These are phyloP conservation scores for Metschnikowia corniflorae DNA, from an alignment of 805 yeast genomes.

Conservation along the genomic window DNA sequence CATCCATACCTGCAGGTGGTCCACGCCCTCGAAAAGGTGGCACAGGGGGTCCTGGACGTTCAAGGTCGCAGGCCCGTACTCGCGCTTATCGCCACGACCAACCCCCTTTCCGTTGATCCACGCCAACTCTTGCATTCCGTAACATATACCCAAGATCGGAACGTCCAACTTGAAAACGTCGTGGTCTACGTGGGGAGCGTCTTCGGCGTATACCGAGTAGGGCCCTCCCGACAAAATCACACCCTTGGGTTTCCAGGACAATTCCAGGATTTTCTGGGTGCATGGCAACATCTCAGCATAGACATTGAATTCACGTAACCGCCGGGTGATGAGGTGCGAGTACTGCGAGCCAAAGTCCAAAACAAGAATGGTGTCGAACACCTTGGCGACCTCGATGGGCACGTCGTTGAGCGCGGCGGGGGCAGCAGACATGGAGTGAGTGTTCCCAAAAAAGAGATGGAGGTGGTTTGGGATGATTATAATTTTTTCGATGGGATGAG, in stretches of 20 bases:
- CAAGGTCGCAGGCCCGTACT: conserved; percentile 94
- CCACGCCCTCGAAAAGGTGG: conserved; percentile 81
- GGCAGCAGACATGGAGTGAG: conserved; percentile 5
- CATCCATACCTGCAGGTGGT: conserved; percentile 98
- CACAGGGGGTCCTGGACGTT: conserved; percentile 64
- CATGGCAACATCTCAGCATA: conserved; percentile 99
- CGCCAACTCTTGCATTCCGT: conserved; percentile 98
- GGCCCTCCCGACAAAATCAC: conserved; percentile 96
- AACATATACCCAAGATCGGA: conserved; percentile 96
- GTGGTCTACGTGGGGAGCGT: conserved; percentile 96
- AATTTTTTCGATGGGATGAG: conserved; percentile 2
- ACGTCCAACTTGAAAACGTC: conserved; percentile 87
- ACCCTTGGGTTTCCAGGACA: conserved; percentile 94
- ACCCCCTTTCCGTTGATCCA: conserved; percentile 96
- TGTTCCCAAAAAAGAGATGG: conserved; percentile 1
- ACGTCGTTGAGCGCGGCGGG: conserved; percentile 26
- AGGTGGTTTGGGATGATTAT: background rate
- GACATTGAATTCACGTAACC: conserved; percentile 95
- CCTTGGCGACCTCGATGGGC: conserved; percentile 69
- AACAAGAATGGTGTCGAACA: conserved; percentile 95
- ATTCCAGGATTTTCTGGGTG: conserved; percentile 92
- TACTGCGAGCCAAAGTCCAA: conserved; percentile 98
- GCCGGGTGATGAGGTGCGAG: conserved; percentile 93
- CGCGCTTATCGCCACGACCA: conserved; percentile 94
- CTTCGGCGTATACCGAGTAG: conserved; percentile 92